Evolutionary conservation across 2,329 filamentous ascomycete species (phyloP).

Genomic region (Botrytis tulipae): DNA sequence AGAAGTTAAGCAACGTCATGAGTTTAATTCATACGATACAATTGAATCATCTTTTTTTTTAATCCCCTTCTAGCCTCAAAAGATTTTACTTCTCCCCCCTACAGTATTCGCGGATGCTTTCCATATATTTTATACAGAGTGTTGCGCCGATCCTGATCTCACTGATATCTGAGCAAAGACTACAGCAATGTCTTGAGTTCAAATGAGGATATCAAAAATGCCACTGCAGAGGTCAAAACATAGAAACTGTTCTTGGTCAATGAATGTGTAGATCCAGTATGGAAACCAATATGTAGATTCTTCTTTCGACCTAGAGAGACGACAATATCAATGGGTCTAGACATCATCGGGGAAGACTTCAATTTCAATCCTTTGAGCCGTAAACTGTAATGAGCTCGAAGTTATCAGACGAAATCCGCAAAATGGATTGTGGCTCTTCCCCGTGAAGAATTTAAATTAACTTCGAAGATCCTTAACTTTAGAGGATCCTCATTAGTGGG

Average conservation of each 20-base stretch:
- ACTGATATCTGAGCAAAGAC: neutral
- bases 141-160: neutral
- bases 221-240: neutral
- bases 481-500: neutral
- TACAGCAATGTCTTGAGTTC: neutral
- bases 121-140: neutral
- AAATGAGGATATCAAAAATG: neutral
- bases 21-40: neutral
- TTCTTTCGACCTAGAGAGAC: neutral
- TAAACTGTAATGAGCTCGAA: neutral
- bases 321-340: neutral
- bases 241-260: neutral
- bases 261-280: neutral
- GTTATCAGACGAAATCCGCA: neutral
- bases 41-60: neutral
- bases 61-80: neutral
- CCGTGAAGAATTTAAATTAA: neutral
- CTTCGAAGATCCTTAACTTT: neutral
- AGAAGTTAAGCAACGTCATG: neutral
- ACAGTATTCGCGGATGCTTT: neutral
- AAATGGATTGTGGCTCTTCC: neutral
- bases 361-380: neutral
- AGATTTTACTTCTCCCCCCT: neutral
- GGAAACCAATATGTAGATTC: neutral
- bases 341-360: neutral